Evolutionary conservation across 495 filamentous ascomycete genomes (phyloP).

Genomic region (Aspergillus affinis): DNA sequence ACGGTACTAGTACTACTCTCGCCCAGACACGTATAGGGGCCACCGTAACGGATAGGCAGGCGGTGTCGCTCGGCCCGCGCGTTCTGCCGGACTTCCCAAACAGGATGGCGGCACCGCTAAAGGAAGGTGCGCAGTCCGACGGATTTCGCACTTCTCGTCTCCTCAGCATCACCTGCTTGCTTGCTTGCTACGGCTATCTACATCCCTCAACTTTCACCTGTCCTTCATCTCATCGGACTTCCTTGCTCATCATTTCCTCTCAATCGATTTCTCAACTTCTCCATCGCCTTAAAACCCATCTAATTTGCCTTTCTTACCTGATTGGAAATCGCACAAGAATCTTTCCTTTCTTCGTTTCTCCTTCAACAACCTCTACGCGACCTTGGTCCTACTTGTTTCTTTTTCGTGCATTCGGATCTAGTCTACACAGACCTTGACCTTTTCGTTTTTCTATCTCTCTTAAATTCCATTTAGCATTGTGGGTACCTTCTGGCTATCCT

Average conservation of each 20-base stretch:
- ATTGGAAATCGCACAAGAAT: slow-evolving; percentile 34
- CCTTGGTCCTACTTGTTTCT: background rate
- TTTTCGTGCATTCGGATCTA: background rate
- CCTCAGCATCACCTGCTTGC: background rate
- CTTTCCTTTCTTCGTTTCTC: slow-evolving; percentile 23
- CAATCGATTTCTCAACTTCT: slow-evolving; percentile 7
- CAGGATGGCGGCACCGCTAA: background rate
- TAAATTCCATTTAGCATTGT: slow-evolving; percentile 36
- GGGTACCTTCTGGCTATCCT: slow-evolving; percentile 21
- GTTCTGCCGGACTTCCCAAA: background rate
- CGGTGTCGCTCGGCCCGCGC: background rate
- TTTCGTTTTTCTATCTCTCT: slow-evolving; percentile 19
- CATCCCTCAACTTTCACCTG: slow-evolving; percentile 13
- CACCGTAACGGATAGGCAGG: background rate
- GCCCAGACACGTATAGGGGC: background rate
- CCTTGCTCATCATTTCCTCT: slow-evolving; percentile 13
- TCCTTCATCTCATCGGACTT: slow-evolving; percentile 21
- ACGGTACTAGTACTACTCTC: background rate
- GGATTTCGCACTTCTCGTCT: background rate
- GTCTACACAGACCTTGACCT: background rate
- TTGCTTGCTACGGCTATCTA: slow-evolving; percentile 3
- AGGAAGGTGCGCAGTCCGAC: background rate
- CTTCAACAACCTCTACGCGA: background rate
- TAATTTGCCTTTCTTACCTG: slow-evolving; percentile 11
- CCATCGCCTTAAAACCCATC: slow-evolving; percentile 7